Conservation (phyloP, 352 stramenopile genomes). For the Phytophthora hybrid region DNA sequence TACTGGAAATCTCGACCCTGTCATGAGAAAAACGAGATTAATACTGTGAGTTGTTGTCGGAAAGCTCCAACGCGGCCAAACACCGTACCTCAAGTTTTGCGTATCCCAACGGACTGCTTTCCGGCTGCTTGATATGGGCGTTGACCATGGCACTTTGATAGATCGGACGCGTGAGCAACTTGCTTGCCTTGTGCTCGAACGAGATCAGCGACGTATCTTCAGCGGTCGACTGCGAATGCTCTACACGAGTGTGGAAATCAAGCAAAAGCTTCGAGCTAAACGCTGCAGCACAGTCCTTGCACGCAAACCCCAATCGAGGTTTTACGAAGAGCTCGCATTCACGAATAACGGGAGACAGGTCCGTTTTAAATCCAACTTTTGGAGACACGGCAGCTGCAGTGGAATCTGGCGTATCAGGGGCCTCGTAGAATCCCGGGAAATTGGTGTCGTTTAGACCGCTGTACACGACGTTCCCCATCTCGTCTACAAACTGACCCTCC, state of each 20-base stretch:
- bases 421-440: slow-evolving; percentile 45
- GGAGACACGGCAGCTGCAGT: slow-evolving; percentile 26
- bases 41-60: slow-evolving; percentile 13
- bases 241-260: slow-evolving; percentile 56
- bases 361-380: slow-evolving; percentile 23
- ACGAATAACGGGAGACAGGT: slow-evolving; percentile 52
- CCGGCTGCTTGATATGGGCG: slow-evolving; percentile 45
- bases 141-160: slow-evolving; percentile 60
- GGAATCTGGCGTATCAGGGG: slow-evolving; percentile 36
- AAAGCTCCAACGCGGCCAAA: slow-evolving; percentile 1
- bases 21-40: slow-evolving; percentile 7
- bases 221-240: slow-evolving; percentile 35
- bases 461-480: slow-evolving; percentile 50
- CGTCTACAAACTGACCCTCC: slow-evolving; percentile 60
- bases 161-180: slow-evolving; percentile 51
- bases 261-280: slow-evolving; percentile 69
- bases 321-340: slow-evolving; percentile 70
- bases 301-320: slow-evolving; percentile 61
- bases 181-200: slow-evolving; percentile 47
- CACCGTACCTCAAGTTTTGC: slow-evolving; percentile 75
- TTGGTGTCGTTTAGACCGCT: slow-evolving; percentile 35
- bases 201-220: slow-evolving; percentile 15
- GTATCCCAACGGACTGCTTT: slow-evolving; percentile 56
- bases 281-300: slow-evolving; percentile 45
- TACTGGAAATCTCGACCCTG: slow-evolving; percentile 71